Percentiles rank a stretch among this genome's conserved stretches.
Evolutionary conservation across 768 basidiomycete species (phyloP).

Genomic region (Tulasnella sp.): DNA sequence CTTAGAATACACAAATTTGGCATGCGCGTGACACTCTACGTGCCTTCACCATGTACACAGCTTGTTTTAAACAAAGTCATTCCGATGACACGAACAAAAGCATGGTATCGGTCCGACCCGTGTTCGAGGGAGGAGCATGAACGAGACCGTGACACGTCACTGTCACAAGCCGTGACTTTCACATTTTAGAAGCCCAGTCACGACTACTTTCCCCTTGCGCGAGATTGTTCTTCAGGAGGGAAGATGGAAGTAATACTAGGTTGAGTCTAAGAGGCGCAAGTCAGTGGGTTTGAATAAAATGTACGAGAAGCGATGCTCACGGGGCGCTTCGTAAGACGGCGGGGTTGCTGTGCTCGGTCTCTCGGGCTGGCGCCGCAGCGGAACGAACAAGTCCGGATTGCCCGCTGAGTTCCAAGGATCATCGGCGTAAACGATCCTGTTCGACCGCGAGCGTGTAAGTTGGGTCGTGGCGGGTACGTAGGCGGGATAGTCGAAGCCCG

Average conservation of each 20-base stretch:
- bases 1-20: no score
- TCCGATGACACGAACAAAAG: no score
- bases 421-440: slow-evolving; percentile 9
- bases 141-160: no score
- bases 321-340: neutral
- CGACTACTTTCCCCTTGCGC: no score
- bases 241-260: neutral
- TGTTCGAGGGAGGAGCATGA: no score
- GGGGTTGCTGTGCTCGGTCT: neutral
- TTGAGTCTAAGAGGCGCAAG: neutral
- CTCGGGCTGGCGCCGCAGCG: neutral
- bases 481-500: neutral
- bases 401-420: slow-evolving; percentile 14
- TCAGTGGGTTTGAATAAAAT: neutral
- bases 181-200: no score
- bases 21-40: no score
- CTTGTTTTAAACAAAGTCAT: no score
- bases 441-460: neutral
- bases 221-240: neutral
- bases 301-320: neutral
- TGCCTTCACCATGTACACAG: no score
- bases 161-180: no score
- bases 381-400: neutral
- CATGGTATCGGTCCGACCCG: no score
- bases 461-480: neutral